phyloP scores from a whole-genome alignment of 495 filamentous ascomycete genomes.

The Platismatia glauca region DNA sequence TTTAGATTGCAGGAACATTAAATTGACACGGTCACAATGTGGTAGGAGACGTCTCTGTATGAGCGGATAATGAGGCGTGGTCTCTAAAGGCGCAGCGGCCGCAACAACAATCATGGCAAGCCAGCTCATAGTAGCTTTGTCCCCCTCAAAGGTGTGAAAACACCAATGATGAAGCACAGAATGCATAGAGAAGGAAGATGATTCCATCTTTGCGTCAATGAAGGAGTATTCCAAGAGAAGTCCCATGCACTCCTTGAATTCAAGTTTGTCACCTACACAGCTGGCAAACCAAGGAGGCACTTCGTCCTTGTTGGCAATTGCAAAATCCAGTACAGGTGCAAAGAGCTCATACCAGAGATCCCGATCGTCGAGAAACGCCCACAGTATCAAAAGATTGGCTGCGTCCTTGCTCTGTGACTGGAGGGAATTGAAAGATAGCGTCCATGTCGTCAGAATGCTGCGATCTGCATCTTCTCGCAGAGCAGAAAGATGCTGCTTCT shows the following conservation, averaged over 20 bases:
- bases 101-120: background rate
- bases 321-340: background rate
- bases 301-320: background rate
- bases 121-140: background rate
- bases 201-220: slow-evolving; percentile 15
- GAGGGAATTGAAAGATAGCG: slow-evolving; percentile 26
- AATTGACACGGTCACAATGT: slow-evolving; percentile 23
- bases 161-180: slow-evolving; percentile 32
- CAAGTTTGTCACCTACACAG: background rate
- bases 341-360: slow-evolving; percentile 29
- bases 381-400: slow-evolving; percentile 32
- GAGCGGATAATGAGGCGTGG: background rate
- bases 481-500: background rate
- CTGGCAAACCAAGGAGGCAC: background rate
- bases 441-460: background rate
- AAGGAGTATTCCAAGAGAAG: slow-evolving; percentile 6
- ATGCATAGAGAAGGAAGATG: slow-evolving; percentile 32
- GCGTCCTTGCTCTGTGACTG: slow-evolving; percentile 22
- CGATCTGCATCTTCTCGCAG: background rate
- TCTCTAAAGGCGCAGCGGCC: background rate
- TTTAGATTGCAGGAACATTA: background rate
- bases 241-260: slow-evolving; percentile 2
- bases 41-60: background rate
- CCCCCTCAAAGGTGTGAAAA: slow-evolving; percentile 10
- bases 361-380: slow-evolving; percentile 30